Conservation (phyloP, 225 moss, liverwort and hornwort genomes). For the Anthoceros angustus region DNA sequence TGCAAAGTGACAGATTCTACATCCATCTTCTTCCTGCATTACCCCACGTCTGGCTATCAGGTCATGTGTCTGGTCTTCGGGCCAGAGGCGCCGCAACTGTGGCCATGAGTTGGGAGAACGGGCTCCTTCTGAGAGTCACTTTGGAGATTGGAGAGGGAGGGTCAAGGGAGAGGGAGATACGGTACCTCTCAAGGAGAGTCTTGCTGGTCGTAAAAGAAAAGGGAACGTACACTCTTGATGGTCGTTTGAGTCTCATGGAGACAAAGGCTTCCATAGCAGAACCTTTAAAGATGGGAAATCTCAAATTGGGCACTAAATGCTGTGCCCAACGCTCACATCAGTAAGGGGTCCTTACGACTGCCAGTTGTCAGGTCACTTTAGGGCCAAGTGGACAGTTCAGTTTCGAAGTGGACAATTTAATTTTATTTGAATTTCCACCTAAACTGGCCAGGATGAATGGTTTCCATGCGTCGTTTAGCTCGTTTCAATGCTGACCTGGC, state of each 20-base stretch:
- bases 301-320: no score
- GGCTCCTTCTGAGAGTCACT: slow-evolving; percentile 41
- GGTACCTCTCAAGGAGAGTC: not conserved
- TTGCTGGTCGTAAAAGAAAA: not conserved
- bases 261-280: not conserved
- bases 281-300: no score
- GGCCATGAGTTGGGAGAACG: slow-evolving; percentile 52
- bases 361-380: no score
- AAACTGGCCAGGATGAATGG: no score
- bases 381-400: no score
- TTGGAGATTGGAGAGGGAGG: slow-evolving; percentile 19
- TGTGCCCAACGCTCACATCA: no score
- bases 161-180: not conserved
- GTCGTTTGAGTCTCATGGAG: not conserved
- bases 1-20: slow-evolving; percentile 67
- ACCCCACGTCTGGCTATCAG: slow-evolving; percentile 55
- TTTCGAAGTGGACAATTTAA: no score
- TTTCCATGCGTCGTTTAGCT: no score
- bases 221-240: not conserved
- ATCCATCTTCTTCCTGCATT: slow-evolving; percentile 75
- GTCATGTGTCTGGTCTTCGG: slow-evolving; percentile 53
- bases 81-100: slow-evolving; percentile 68
- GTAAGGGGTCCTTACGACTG: no score
- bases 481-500: no score
- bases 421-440: no score